These are phyloP conservation scores for Pyrrhoderma noxium DNA, from an alignment of 1,284 basidiomycete species.

Conservation along the genomic window DNA sequence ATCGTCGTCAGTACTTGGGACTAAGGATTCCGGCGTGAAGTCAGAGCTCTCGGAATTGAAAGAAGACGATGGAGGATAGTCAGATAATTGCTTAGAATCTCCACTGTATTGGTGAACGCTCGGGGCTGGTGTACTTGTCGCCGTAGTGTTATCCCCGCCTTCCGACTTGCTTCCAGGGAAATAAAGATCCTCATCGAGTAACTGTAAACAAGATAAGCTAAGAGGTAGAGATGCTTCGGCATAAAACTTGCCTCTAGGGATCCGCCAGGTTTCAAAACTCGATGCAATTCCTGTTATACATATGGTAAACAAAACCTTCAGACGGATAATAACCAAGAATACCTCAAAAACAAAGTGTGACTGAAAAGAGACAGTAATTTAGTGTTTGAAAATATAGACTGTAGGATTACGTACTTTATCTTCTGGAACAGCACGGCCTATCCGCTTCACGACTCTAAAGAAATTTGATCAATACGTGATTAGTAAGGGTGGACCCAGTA, in stretches of 20 bases:
- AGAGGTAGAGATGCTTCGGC: not conserved
- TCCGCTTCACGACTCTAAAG: conserved; percentile 53
- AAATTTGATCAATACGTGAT: not conserved
- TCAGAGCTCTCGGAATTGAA: too few relatives aligned
- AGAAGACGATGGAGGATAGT: too few relatives aligned
- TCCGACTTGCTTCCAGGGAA: conserved; percentile 45
- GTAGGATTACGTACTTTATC: conserved; percentile 43
- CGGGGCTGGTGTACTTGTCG: too few relatives aligned
- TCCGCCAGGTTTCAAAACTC: conserved; percentile 62
- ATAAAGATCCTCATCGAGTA: conserved; percentile 63
- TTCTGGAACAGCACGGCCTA: conserved; percentile 64
- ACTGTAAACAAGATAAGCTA: conserved; percentile 28
- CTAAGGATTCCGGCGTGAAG: too few relatives aligned
- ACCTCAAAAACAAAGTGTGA: conserved; percentile 57
- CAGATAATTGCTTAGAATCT: too few relatives aligned
- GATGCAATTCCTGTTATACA: conserved; percentile 39
- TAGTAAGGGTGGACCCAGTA: not conserved
- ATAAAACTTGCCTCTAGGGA: conserved; percentile 50
- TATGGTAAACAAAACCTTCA: too few relatives aligned
- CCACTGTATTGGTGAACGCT: too few relatives aligned
- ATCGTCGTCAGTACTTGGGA: too few relatives aligned
- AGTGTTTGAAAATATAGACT: conserved; percentile 2
- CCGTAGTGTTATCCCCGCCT: too few relatives aligned
- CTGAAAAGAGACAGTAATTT: conserved; percentile 27
- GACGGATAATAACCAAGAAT: conserved; percentile 4